Percentiles rank a stretch among this genome's conserved stretches.
These are phyloP conservation scores for Leishmania braziliensis DNA, from an alignment of 208 protist genomes.

Conservation along the genomic window DNA sequence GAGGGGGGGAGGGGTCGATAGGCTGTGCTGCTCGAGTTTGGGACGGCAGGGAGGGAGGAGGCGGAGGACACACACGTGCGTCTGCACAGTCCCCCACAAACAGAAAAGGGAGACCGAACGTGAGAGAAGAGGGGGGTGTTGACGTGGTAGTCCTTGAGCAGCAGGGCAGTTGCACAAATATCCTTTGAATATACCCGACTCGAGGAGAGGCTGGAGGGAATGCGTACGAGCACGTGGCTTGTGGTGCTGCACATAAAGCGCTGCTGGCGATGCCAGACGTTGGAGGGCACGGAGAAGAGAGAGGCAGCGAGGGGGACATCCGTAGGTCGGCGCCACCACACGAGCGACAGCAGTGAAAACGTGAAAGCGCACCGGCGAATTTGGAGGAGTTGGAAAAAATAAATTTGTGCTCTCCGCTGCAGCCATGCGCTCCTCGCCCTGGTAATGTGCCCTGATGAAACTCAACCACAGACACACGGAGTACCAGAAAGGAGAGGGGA, in stretches of 20 bases:
- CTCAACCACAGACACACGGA: not conserved
- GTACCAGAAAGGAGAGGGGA: not conserved
- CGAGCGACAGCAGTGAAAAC: not conserved
- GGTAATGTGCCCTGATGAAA: not conserved
- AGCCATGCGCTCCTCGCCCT: not conserved
- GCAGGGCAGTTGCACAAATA: not conserved
- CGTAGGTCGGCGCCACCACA: not conserved
- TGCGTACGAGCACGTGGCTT: not conserved
- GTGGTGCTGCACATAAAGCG: not conserved
- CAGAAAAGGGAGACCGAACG: not conserved
- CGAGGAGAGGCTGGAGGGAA: not conserved
- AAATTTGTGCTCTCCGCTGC: not conserved
- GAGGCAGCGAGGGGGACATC: not conserved
- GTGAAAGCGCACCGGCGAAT: not conserved
- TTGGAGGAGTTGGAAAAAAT: not conserved
- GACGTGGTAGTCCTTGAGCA: not conserved
- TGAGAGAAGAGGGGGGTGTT: not conserved
- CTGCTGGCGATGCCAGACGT: not conserved
- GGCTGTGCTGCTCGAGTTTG: not conserved
- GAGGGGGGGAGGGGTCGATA: not conserved
- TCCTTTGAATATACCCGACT: not conserved
- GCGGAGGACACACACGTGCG: not conserved
- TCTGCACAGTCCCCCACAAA: not conserved
- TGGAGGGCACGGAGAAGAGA: not conserved
- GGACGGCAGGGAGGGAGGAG: not conserved